These are phyloP conservation scores for Venturia carpophila DNA, from an alignment of 2,329 filamentous ascomycete species.

Conservation along the genomic window DNA sequence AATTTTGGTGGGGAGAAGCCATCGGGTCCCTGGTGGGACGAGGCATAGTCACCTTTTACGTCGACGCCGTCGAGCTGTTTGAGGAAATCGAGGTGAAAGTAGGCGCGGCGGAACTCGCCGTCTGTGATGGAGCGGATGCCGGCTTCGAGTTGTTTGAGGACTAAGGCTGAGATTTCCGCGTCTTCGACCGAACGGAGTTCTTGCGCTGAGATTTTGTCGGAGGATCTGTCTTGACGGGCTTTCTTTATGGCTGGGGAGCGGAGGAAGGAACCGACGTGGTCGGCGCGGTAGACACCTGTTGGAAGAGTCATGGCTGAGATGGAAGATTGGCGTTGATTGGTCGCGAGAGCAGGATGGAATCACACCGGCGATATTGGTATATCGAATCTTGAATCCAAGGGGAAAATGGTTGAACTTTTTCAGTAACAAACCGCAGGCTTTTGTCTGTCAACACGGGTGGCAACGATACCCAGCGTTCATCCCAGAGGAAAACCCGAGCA, in stretches of 20 bases:
- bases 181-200: conserved; percentile 53
- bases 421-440: background rate
- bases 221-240: conserved; percentile 42
- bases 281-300: conserved; percentile 48
- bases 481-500: background rate
- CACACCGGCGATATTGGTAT: background rate
- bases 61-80: conserved; percentile 48
- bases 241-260: conserved; percentile 55
- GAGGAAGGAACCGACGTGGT: conserved; percentile 65
- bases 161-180: conserved; percentile 56
- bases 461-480: background rate
- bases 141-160: conserved; percentile 55
- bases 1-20: conserved; percentile 48
- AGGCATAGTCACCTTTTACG: conserved; percentile 40
- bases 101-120: conserved; percentile 56
- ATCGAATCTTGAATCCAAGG: background rate
- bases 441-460: background rate
- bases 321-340: background rate
- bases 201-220: conserved; percentile 40
- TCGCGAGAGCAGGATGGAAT: background rate
- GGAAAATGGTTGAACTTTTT: background rate
- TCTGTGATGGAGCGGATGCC: conserved; percentile 58
- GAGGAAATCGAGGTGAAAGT: conserved; percentile 53
- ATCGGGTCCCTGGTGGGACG: conserved; percentile 39
- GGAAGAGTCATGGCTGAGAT: conserved; percentile 30